Percentiles rank a stretch among this genome's conserved stretches.
These are phyloP conservation scores for Monosporozyma siamensis DNA, from an alignment of 805 yeast genomes.

Conservation along the genomic window DNA sequence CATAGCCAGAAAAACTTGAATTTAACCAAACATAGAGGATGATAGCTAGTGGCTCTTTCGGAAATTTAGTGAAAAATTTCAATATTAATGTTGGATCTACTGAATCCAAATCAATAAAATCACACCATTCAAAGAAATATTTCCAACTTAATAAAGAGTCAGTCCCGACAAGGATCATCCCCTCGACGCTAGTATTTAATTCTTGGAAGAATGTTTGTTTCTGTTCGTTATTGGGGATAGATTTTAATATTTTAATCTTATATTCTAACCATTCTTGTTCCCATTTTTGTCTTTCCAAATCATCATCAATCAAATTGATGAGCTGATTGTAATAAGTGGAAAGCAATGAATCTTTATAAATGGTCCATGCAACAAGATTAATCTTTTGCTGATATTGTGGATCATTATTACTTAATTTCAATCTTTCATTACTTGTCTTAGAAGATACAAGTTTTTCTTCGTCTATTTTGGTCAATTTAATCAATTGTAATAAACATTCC, in stretches of 20 bases:
- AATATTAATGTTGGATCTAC: slow-evolving; percentile 40
- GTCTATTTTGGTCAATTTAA: slow-evolving; percentile 31
- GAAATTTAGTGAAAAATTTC: slow-evolving; percentile 49
- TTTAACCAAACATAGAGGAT: slow-evolving; percentile 52
- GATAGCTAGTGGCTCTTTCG: slow-evolving; percentile 50
- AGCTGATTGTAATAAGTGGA: slow-evolving; percentile 45
- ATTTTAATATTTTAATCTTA: slow-evolving; percentile 43
- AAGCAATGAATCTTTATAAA: slow-evolving; percentile 43
- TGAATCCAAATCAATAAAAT: slow-evolving; percentile 40
- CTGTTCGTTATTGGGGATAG: slow-evolving; percentile 36
- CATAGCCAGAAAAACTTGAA: slow-evolving; percentile 63
- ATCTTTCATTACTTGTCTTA: slow-evolving; percentile 37
- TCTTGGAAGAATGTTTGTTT: slow-evolving; percentile 35
- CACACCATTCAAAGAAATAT: slow-evolving; percentile 64
- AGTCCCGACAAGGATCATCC: slow-evolving; percentile 61
- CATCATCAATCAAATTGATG: slow-evolving; percentile 54
- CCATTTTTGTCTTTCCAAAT: slow-evolving; percentile 42
- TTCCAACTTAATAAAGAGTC: slow-evolving; percentile 62
- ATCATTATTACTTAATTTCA: slow-evolving; percentile 38
- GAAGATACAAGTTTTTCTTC: slow-evolving; percentile 38
- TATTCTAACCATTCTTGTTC: slow-evolving; percentile 57
- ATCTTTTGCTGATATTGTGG: slow-evolving; percentile 34
- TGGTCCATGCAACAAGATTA: slow-evolving; percentile 36
- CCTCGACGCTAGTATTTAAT: slow-evolving; percentile 51
- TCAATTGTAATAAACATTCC: slow-evolving; percentile 37